Evolutionary conservation across 2,329 filamentous ascomycete species (phyloP), one percentile per base, ranked within the genome.

Genomic region (Calcarisporium arbuscula): DNA sequence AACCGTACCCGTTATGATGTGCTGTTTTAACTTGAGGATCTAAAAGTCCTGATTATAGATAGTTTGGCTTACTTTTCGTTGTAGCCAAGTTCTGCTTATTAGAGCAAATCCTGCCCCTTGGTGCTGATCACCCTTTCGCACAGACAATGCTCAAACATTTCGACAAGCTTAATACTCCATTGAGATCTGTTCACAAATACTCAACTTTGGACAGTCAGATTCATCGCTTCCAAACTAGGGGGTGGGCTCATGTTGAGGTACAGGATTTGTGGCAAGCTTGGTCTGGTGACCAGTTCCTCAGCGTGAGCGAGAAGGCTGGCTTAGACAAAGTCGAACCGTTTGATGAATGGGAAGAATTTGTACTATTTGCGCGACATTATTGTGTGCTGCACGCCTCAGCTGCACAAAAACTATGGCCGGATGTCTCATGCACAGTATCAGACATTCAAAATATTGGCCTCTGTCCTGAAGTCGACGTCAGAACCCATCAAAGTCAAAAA

Each of bases 321-420:
- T 61, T 95, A 11, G 82, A 95, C 47, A 52, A 62, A 1, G 59
- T 88, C 12, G 90, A 95, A 51, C 78, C 82, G 1, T 95, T 96
- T 52, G 90, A 96, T 56, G 89, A 95, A 59, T 95, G 87, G 87
- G 90, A 96, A 58, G 90, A 95, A 50, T 88, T 95, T 52, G 80
- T 83, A 3, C 65, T 95, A 1, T 95, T 94, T 56, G 78, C 76
- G 3, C 79, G 80, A 21, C 89, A 95, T 58, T 94, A 95, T 57
- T 84, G 89, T 47, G 61, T 95, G 28, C 67, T 94, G 8, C 67
- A 77, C 32, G 85, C 86, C 9, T 44, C 34, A 8, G 51, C 50
- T 8, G 33, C 42, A 5, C 30, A 28, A 9, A 32, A 17, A n/a
- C n/a, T n/a, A n/a, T n/a, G n/a, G n/a, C n/a, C n/a, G n/a, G 15